phyloP scores from a whole-genome alignment of 768 basidiomycete species.

The Lactifluus subvellereus region DNA sequence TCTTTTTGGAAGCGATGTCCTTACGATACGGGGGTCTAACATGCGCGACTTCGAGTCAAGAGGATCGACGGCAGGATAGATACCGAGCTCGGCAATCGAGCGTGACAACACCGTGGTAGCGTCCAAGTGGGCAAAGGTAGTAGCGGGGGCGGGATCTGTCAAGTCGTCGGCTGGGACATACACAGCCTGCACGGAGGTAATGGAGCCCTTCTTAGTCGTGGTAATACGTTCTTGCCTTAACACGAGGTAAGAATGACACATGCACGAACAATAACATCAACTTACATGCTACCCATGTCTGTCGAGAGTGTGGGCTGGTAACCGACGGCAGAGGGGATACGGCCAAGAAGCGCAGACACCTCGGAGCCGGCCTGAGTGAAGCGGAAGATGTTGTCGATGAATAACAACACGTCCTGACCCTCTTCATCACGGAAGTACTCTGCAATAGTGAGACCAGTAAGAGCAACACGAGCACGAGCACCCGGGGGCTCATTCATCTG shows the following conservation, averaged over 20 bases:
- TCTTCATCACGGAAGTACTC: conserved; percentile 99
- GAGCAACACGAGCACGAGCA: conserved; percentile 99
- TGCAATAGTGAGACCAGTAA: conserved; percentile 98
- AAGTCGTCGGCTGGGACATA: conserved; percentile 99
- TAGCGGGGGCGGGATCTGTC: conserved; percentile 99
- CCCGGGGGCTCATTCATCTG: conserved; percentile 99
- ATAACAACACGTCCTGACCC: conserved; percentile 99
- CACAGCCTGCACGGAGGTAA: conserved; percentile 99
- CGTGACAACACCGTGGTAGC: conserved; percentile 99
- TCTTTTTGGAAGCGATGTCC: conserved; percentile 27
- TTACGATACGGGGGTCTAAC: conserved; percentile 97
- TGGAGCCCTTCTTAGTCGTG: conserved; percentile 99
- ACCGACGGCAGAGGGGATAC: conserved; percentile 99
- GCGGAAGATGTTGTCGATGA: conserved; percentile 99
- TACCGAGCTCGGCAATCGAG: conserved; percentile 97
- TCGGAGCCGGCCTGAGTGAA: conserved; percentile 99
- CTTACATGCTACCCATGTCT: conserved; percentile 99
- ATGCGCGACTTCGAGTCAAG: conserved; percentile 99
- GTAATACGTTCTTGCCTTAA: conserved; percentile 98
- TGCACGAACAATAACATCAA: conserved; percentile 21
- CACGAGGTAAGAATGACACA: conserved; percentile 11
- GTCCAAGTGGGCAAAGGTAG: conserved; percentile 99
- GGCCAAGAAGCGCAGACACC: conserved; percentile 98
- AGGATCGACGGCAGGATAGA: conserved; percentile 99
- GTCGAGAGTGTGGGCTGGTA: conserved; percentile 99